Percentiles rank a stretch among this genome's conserved stretches.
Evolutionary conservation across 768 basidiomycete species (phyloP).

Genomic region (Boletus rubescentipes): DNA sequence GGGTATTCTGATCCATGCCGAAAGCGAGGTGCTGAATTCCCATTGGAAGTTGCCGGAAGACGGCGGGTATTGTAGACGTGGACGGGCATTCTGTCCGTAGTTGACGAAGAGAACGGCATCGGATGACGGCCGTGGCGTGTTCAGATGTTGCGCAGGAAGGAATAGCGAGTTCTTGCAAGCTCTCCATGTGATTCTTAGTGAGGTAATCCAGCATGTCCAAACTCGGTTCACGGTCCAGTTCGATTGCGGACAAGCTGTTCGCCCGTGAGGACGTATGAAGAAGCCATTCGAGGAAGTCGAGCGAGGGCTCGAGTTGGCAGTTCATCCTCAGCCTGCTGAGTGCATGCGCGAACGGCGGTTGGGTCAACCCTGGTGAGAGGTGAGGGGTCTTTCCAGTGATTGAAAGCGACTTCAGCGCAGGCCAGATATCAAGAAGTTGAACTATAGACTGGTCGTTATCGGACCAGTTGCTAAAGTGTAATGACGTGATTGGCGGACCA

Average conservation of each 20-base stretch:
- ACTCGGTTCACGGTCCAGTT: conserved; percentile 62
- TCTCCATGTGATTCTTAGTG: conserved; percentile 45
- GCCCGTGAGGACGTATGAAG: conserved; percentile 53
- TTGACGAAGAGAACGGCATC: conserved; percentile 51
- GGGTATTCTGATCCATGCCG: conserved; percentile 55
- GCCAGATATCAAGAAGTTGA: conserved; percentile 66
- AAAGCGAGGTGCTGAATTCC: conserved; percentile 57
- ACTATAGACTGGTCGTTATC: conserved; percentile 54
- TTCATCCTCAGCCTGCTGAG: conserved; percentile 60
- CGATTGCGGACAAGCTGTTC: conserved; percentile 47
- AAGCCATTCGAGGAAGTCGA: conserved; percentile 69
- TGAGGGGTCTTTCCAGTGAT: conserved; percentile 60
- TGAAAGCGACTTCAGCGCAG: conserved; percentile 53
- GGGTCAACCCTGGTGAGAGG: conserved; percentile 38
- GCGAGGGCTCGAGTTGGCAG: conserved; percentile 59
- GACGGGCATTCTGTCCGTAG: conserved; percentile 57
- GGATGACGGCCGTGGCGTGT: conserved; percentile 44
- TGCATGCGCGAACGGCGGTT: conserved; percentile 43
- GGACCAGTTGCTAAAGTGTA: conserved; percentile 74
- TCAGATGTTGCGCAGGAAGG: conserved; percentile 54
- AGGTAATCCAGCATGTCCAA: conserved; percentile 54
- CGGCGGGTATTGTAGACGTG: conserved; percentile 34
- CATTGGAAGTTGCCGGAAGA: conserved; percentile 50
- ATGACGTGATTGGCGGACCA: conserved; percentile 50
- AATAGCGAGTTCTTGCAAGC: conserved; percentile 54